Evolutionary conservation across 208 protist species (phyloP), one percentile per base, ranked within the genome.

Genomic region (Crithidia acanthocephali): DNA sequence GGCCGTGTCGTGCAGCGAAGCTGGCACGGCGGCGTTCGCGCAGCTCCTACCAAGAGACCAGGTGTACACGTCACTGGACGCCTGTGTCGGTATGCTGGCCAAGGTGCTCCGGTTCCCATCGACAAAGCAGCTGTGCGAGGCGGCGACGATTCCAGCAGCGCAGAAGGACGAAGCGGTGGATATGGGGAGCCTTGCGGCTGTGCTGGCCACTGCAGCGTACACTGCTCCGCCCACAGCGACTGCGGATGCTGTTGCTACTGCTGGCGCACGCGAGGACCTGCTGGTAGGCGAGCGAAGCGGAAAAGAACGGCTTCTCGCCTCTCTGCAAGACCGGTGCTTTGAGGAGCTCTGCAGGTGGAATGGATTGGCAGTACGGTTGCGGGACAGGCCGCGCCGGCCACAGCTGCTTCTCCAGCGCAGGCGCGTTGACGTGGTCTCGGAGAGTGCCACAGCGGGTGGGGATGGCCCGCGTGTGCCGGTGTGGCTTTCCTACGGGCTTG

Each of bases 261-360:
- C 37, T 42, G 37, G 15, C 3, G 47, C 6, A 2, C 13, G 20
- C 4, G 25, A 18, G 10, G 23, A 58, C n/a, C n/a, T n/a, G n/a
- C n/a, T n/a, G n/a, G n/a, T n/a, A n/a, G n/a, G n/a, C n/a, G n/a
- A n/a, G n/a, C n/a, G n/a, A 20, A 8, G 1, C 6, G 32, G 1
- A 0, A n/a, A 22, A 32, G 7, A 9, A 15, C 64, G 32, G 35
- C 37, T 18, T 8, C 13, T 42, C 23, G 13, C 16, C 0, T 72
- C 58, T 18, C n/a, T 78, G 22, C 72, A 78, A 47, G 65, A 52
- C 16, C 28, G 30, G 27, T 69, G 45, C 52, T 92, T 92, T 62
- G 35, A 42, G 20, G 40, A 76, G 33, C 55, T 89, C 16, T 90
- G 84, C 62, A 50, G 23, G 30, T 90, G 72, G 71, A 88, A 78